Evolutionary conservation across 345 rosid genomes (phyloP), one percentile per base, ranked within the genome.

Genomic region (Citrus cavaleriei): DNA sequence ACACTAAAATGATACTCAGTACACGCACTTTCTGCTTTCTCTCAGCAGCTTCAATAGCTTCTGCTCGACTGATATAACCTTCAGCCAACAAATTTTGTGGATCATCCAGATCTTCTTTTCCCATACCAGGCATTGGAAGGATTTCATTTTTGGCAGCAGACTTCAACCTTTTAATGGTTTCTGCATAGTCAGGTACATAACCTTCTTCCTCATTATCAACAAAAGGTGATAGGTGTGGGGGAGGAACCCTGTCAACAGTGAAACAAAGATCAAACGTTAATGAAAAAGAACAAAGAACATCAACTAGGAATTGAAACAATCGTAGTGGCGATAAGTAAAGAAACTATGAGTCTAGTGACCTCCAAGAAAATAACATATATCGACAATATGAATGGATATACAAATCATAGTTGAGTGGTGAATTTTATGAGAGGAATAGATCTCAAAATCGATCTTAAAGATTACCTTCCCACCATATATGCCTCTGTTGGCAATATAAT

Each of bases 201-300:
- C 98, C 98, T 83, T 92, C 99, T 61, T 87, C 92, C 83, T 93
- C 97, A 49, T 94, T 88, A 85, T 94, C 91, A 62, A 96, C 93
- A 86, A 94, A 94, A 35, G 99, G 97, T 10, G 97, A 91, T 74
- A 94, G 82, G 79, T 93, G 99, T 2, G 99, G 98, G 6, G 98
- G 98, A 68, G 94, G 97, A 73, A 87, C 85, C 80, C 98, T 96
- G 83, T 78, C 70, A 19, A 42, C 63, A 60, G 28, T 74, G 5
- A 42, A 46, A 46, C 7, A 46, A 46, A 12, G 5, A 10, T 42
- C 51, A 46, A 46, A 74, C 6, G 1, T 62, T 19, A 10, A 12
- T 27, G 77, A 42, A 27, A 65, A 65, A 8, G 22, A 46, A 37
- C 14, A 57, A 16, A 68, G 71, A 6, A 30, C 18, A 38, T 32